phyloP scores from a whole-genome alignment of 2,329 filamentous ascomycete species.

The Spiromastix sp. region DNA sequence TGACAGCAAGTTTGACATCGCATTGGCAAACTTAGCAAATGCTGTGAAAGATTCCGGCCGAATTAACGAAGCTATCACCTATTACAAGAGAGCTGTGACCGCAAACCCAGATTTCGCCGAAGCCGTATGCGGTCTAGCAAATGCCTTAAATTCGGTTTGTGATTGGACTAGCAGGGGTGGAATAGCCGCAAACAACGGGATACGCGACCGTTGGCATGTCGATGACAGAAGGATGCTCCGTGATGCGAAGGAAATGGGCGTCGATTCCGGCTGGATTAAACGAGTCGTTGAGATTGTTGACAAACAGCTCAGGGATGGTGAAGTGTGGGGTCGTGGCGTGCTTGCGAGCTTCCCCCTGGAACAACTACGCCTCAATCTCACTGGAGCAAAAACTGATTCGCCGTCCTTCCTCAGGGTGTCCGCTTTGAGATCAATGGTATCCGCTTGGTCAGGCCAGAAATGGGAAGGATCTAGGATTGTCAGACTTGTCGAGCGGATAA shows the following conservation, averaged over 20 bases:
- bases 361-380: slow-evolving; percentile 41
- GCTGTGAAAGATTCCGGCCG: slow-evolving; percentile 94
- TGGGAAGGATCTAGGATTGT: slow-evolving; percentile 87
- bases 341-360: slow-evolving; percentile 48
- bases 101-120: slow-evolving; percentile 96
- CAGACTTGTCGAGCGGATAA: slow-evolving; percentile 72
- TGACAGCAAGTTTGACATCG: slow-evolving; percentile 93
- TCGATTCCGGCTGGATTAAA: slow-evolving; percentile 70
- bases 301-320: slow-evolving; percentile 77
- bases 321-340: slow-evolving; percentile 69
- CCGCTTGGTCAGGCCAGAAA: slow-evolving; percentile 58
- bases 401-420: slow-evolving; percentile 16
- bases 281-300: slow-evolving; percentile 84
- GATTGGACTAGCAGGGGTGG: slow-evolving; percentile 88
- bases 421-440: slow-evolving; percentile 28
- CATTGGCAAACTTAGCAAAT: slow-evolving; percentile 90
- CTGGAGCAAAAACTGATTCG: slow-evolving; percentile 23
- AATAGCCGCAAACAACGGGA: slow-evolving; percentile 61
- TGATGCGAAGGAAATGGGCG: slow-evolving; percentile 55
- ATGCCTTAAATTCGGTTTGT: slow-evolving; percentile 91
- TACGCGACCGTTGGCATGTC: slow-evolving; percentile 86
- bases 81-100: slow-evolving; percentile 80
- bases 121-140: slow-evolving; percentile 89
- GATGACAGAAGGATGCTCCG: slow-evolving; percentile 71
- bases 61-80: slow-evolving; percentile 81